Evolutionary conservation across 2,329 filamentous ascomycete genomes (phyloP), one percentile per base, ranked within the genome.

Genomic region (Ceratocystiopsis minuta): DNA sequence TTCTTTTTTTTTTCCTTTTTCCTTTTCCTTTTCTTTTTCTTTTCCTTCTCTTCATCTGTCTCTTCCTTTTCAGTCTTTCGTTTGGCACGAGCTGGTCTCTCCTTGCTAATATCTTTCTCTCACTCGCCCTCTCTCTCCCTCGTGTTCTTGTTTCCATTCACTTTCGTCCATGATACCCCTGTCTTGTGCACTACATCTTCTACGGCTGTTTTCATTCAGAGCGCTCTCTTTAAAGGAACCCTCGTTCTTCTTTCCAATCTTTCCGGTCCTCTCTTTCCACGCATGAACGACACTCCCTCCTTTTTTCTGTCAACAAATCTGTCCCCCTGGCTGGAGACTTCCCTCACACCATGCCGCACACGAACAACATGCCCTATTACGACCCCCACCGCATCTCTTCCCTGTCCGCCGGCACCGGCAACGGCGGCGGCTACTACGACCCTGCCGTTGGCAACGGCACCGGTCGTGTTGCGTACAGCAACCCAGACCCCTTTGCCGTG

Each of bases 11-110:
- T 52, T 45, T 39, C 48, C 48, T 46, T 43, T 50, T 49, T 55
- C 48, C 17, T 11, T 41, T 35, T 34, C 34, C 33, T 16, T 14
- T 17, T 36, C 35, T 31, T 18, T 15, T 36, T 28, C 10, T 11
- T 16, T 9, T 16, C 24, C 16, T 31, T 37, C 34, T 37, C 35
- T 17, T 50, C 46, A 46, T 50, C 46, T 37, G 49, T 46, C 50
- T 48, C 52, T 40, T 47, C 50, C 49, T 47, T 53, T 48, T 50
- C 49, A 52, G 47, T 54, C 52, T 49, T 53, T 38, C 58, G 59
- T 62, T 64, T 63, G 59, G 63, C 53, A 62, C 60, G 59, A 62
- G 53, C 53, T 41, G 49, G 51, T 49, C 37, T 32, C 31, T 15
- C 13, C 18, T 41, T 43, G n/a, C 24, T 28, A 28, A 28, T 28